Conservation (phyloP, 2,329 filamentous ascomycete genomes). For the Delphinella strobiligena region DNA sequence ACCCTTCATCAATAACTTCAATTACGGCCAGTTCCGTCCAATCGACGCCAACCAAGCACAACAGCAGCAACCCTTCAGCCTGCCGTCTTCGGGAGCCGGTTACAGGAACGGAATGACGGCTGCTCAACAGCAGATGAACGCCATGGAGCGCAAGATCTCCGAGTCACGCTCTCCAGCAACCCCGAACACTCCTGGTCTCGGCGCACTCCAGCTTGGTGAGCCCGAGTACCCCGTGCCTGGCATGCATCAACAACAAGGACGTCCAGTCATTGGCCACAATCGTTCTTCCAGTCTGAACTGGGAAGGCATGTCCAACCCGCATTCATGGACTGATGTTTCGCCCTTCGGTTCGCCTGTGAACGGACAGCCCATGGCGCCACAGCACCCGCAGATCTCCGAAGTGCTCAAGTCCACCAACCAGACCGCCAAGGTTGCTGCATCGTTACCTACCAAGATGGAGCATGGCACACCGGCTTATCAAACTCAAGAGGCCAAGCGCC, state of each 20-base stretch:
- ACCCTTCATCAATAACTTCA: constrained; percentile 67
- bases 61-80: constrained; percentile 28
- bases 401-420: constrained; percentile 73
- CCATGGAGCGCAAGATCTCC: constrained; percentile 50
- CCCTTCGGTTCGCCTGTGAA: constrained; percentile 75
- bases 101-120: constrained; percentile 17
- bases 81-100: constrained; percentile 8
- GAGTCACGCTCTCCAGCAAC: constrained; percentile 71
- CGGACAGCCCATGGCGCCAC: constrained; percentile 46
- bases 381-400: constrained; percentile 55
- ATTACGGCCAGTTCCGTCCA: constrained; percentile 62
- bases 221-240: constrained; percentile 33
- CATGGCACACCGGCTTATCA: constrained; percentile 39
- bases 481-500: constrained; percentile 86
- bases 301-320: constrained; percentile 67
- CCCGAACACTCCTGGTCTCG: constrained; percentile 70
- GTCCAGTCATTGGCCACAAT: constrained; percentile 17
- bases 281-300: constrained; percentile 77
- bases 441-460: constrained; percentile 64
- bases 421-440: constrained; percentile 32
- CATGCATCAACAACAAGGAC: constrained; percentile 19
- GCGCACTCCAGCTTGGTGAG: constrained; percentile 57
- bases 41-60: constrained; percentile 43
- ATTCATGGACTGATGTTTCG: constrained; percentile 71
- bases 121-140: constrained; percentile 24